phyloP scores from a whole-genome alignment of 331 rosid species.

The Malus hybrid region DNA sequence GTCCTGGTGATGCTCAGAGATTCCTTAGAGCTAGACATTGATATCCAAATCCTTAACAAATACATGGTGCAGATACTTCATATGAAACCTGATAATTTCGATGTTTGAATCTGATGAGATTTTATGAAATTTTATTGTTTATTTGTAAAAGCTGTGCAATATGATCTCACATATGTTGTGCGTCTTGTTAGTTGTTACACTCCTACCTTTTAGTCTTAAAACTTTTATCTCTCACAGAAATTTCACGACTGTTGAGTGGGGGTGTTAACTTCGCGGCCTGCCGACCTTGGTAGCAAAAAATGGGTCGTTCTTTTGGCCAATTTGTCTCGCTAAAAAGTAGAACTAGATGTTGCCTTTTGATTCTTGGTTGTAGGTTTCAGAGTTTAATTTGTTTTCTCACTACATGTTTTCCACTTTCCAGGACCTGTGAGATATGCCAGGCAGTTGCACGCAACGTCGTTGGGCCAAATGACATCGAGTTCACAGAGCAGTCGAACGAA shows the following conservation, averaged over 20 bases:
- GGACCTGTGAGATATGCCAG: constrained; percentile 94
- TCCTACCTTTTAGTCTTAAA: neutral
- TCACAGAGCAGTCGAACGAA: constrained; percentile 43
- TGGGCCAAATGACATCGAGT: constrained; percentile 48
- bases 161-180: neutral
- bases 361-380: neutral
- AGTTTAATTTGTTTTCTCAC: neutral
- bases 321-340: neutral
- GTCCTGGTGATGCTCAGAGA: neutral
- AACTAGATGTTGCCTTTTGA: neutral
- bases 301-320: too few relatives aligned
- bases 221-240: neutral
- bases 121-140: neutral
- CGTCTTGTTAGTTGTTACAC: neutral
- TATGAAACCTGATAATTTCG: neutral
- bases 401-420: constrained; percentile 10
- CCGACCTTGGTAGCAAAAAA: too few relatives aligned
- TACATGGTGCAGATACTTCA: neutral
- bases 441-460: constrained; percentile 65
- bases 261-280: too few relatives aligned
- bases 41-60: neutral
- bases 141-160: neutral
- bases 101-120: neutral
- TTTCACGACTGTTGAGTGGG: neutral
- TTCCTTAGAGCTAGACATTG: neutral